Evolutionary conservation across 2,329 filamentous ascomycete genomes (phyloP).

Genomic region (Verticillium tricorpus): DNA sequence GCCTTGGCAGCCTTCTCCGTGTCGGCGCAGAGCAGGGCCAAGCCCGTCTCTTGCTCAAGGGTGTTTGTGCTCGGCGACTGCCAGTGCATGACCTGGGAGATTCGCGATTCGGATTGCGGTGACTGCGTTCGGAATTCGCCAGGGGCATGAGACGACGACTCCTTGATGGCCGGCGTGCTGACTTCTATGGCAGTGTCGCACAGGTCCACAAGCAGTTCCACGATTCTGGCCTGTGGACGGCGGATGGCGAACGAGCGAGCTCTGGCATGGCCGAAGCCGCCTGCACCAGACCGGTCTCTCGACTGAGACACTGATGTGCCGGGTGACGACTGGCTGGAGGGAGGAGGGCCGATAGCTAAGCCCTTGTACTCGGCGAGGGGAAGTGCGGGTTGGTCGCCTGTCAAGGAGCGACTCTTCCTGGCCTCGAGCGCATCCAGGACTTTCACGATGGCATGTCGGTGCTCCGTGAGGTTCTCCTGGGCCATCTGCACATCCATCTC

Average conservation of each 20-base stretch:
- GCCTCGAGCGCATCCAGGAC: constrained; percentile 89
- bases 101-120: constrained; percentile 90
- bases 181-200: constrained; percentile 96
- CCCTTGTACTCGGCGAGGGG: constrained; percentile 81
- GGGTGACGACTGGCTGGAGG: constrained; percentile 66
- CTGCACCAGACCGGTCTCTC: constrained; percentile 62
- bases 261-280: constrained; percentile 73
- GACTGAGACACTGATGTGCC: constrained; percentile 68
- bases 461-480: constrained; percentile 86
- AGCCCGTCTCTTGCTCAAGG: constrained; percentile 86
- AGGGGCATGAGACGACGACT: constrained; percentile 60
- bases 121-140: constrained; percentile 89
- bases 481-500: constrained; percentile 98
- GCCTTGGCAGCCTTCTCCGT: constrained; percentile 78
- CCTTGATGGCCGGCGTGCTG: constrained; percentile 89
- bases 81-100: constrained; percentile 94
- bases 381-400: constrained; percentile 46
- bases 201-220: constrained; percentile 89
- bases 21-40: constrained; percentile 83
- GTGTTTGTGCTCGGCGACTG: constrained; percentile 90
- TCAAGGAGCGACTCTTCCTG: constrained; percentile 60
- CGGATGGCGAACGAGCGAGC: constrained; percentile 88
- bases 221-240: constrained; percentile 84
- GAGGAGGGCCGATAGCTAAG: constrained; percentile 72
- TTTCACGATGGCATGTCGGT: constrained; percentile 90